Evolutionary conservation across 306 rosid genomes (phyloP).

Genomic region (Amphicarpaea edgeworthii): DNA sequence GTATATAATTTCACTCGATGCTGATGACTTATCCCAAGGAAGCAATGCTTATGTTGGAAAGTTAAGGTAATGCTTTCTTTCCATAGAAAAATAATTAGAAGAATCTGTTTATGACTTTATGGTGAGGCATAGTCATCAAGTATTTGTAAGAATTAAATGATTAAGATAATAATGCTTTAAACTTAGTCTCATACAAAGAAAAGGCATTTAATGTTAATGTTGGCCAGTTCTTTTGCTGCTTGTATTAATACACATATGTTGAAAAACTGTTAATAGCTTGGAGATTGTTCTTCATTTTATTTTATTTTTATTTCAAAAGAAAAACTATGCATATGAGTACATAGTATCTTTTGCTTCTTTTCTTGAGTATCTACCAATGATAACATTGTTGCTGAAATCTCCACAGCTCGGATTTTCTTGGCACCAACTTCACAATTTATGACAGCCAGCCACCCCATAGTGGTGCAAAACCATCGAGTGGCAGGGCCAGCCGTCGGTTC

Average conservation of each 20-base stretch:
- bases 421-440: constrained; percentile 89
- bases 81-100: not conserved
- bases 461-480: constrained; percentile 90
- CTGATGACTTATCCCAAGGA: constrained; percentile 90
- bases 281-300: constrained; percentile 53
- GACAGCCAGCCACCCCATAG: constrained; percentile 90
- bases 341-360: not conserved
- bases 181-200: not conserved
- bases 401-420: constrained; percentile 96
- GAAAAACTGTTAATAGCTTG: constrained; percentile 55
- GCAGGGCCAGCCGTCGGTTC: constrained; percentile 83
- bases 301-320: not conserved
- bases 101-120: not conserved
- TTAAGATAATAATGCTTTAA: constrained; percentile 1
- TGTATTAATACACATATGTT: not conserved
- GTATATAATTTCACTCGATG: constrained; percentile 92
- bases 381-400: constrained; percentile 26
- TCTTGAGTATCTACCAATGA: constrained; percentile 17
- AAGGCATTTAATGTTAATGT: not conserved
- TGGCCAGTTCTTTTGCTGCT: not conserved
- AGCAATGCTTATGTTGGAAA: constrained; percentile 98
- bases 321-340: constrained; percentile 9
- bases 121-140: not conserved
- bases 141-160: constrained; percentile 28
- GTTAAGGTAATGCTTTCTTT: constrained; percentile 68